A percentile compares a stretch with the other conserved stretches of the same genome.
phyloP scores from a whole-genome alignment of 2,329 filamentous ascomycete genomes.

The Stachybotrys chartarum region DNA sequence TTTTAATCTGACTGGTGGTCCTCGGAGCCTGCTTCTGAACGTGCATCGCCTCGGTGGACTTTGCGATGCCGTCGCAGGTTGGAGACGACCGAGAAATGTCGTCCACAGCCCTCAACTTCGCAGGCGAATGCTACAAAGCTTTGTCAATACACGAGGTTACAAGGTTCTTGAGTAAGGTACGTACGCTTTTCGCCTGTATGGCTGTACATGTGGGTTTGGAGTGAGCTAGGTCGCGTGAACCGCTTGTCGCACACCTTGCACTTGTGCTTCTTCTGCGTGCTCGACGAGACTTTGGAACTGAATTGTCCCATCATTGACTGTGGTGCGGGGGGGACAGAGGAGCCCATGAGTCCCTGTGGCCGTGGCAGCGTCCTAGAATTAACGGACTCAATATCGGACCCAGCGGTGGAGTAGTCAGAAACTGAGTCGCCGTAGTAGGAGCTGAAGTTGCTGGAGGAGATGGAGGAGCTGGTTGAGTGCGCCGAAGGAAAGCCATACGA shows the following conservation, averaged over 20 bases:
- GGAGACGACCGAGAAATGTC: conserved; percentile 95
- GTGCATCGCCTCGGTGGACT: conserved; percentile 70
- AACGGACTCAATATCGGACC: conserved; percentile 78
- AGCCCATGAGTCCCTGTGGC: conserved; percentile 57
- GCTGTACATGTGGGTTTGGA: conserved; percentile 98
- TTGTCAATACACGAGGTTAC: conserved; percentile 4
- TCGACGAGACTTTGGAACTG: conserved; percentile 91
- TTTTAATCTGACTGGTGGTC: conserved; percentile 53
- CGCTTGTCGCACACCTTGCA: conserved; percentile 98
- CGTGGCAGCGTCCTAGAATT: conserved; percentile 77
- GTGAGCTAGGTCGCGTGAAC: conserved; percentile 86
- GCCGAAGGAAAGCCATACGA: conserved; percentile 87
- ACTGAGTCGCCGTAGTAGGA: conserved; percentile 82
- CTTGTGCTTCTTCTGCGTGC: conserved; percentile 98
- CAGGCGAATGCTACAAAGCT: conserved; percentile 70
- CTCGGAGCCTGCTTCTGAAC: conserved; percentile 56
- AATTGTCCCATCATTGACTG: conserved; percentile 99
- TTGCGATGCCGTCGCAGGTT: conserved; percentile 93
- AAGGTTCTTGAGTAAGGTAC: conserved; percentile 28
- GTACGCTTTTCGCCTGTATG: conserved; percentile 97
- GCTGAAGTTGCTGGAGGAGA: conserved; percentile 76
- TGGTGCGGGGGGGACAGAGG: conserved; percentile 68
- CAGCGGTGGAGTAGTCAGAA: conserved; percentile 86
- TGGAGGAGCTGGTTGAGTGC: conserved; percentile 81
- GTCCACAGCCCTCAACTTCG: conserved; percentile 88